Evolutionary conservation across 2,329 filamentous ascomycete genomes (phyloP).

Genomic region (Penicillium occitanis): DNA sequence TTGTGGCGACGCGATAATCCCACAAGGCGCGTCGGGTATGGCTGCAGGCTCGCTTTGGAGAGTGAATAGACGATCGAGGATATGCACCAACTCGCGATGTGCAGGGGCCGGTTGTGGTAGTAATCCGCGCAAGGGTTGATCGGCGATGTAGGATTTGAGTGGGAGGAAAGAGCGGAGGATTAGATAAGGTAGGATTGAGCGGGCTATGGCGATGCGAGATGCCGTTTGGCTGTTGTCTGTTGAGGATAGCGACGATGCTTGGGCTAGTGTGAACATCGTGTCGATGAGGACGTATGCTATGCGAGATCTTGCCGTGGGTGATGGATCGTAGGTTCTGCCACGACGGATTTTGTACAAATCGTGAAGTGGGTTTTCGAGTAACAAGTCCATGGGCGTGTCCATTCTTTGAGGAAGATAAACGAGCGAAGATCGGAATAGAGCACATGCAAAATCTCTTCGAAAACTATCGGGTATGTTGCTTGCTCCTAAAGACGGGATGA

Average conservation of each 20-base stretch:
- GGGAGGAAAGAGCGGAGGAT: slow-evolving; percentile 78
- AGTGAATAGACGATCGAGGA: slow-evolving; percentile 65
- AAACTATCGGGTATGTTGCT: slow-evolving; percentile 64
- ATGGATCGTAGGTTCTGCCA: slow-evolving; percentile 70
- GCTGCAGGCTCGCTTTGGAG: slow-evolving; percentile 69
- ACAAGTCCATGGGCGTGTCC: slow-evolving; percentile 53
- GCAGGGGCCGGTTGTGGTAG: slow-evolving; percentile 87
- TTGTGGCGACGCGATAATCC: slow-evolving; percentile 1
- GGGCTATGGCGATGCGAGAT: slow-evolving; percentile 63
- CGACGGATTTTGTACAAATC: slow-evolving; percentile 64
- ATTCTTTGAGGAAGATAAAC: slow-evolving; percentile 68
- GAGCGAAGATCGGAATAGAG: slow-evolving; percentile 78
- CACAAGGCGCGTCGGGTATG: slow-evolving; percentile 53
- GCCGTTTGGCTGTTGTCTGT: slow-evolving; percentile 17
- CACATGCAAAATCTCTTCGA: slow-evolving; percentile 68
- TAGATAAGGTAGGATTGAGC: slow-evolving; percentile 74
- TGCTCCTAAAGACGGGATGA: slow-evolving; percentile 71
- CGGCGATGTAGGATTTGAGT: slow-evolving; percentile 81
- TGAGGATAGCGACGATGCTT: slow-evolving; percentile 43
- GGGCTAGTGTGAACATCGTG: slow-evolving; percentile 70
- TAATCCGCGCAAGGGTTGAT: slow-evolving; percentile 82
- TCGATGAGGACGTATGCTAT: slow-evolving; percentile 81
- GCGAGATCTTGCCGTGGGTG: slow-evolving; percentile 62
- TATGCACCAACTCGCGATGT: slow-evolving; percentile 72
- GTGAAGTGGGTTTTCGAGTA: slow-evolving; percentile 56